Percentiles rank a stretch among this genome's conserved stretches.
Conservation (phyloP, 352 stramenopile genomes). For the Phytophthora tentaculata region DNA sequence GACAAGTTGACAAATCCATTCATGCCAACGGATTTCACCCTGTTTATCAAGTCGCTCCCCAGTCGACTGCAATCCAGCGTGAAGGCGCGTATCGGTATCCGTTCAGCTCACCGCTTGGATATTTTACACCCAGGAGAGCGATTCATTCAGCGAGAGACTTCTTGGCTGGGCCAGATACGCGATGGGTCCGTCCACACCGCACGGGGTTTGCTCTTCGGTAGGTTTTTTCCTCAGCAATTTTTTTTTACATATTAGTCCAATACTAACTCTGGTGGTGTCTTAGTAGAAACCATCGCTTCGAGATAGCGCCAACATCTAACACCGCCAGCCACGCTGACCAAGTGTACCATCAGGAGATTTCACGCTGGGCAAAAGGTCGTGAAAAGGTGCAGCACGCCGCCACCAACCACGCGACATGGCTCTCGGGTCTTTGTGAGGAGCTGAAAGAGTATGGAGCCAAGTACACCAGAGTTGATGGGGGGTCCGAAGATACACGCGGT, state of each 20-base stretch:
- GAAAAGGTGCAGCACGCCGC: constrained; percentile 67
- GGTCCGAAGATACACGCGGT: not conserved
- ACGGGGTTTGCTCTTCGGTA: constrained; percentile 29
- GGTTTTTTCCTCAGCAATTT: constrained; percentile 1
- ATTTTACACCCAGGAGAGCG: constrained; percentile 12
- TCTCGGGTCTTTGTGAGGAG: constrained; percentile 68
- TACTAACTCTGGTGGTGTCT: constrained; percentile 1
- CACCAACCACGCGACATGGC: constrained; percentile 63
- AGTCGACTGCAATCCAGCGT: constrained; percentile 14
- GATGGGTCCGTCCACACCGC: constrained; percentile 23
- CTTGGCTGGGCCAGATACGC: constrained; percentile 12
- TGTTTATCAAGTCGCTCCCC: constrained; percentile 20
- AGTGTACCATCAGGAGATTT: constrained; percentile 68
- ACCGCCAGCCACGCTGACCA: constrained; percentile 31
- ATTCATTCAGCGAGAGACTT: constrained; percentile 7
- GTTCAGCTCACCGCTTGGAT: constrained; percentile 3
- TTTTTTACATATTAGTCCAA: not conserved
- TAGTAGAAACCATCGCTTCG: constrained; percentile 7
- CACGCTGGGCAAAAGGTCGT: constrained; percentile 61
- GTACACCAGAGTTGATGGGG: constrained; percentile 37
- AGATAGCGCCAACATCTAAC: constrained; percentile 14
- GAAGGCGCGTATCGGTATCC: too few species aligned
- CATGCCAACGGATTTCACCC: constrained; percentile 4
- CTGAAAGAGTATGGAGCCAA: constrained; percentile 67
- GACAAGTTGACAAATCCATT: constrained; percentile 5